Evolutionary conservation across 768 basidiomycete species (phyloP).

Genomic region (Suillus cothurnatus): DNA sequence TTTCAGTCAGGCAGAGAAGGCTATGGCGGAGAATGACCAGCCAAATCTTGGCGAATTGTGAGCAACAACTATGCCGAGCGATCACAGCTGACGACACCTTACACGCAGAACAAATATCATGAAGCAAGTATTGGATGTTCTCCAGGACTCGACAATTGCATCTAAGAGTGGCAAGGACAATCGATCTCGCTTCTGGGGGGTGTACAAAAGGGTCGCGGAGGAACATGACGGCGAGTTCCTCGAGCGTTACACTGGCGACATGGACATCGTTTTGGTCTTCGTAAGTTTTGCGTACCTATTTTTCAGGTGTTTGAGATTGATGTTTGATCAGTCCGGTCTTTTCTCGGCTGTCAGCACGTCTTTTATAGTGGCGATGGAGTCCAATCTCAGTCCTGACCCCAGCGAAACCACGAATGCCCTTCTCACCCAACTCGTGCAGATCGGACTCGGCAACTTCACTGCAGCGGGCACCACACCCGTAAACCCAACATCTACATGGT

Average conservation of each 20-base stretch:
- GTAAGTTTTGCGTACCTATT: conserved; percentile 9
- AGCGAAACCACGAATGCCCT: conserved; percentile 15
- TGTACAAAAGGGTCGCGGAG: conserved; percentile 16
- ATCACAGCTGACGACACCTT: neutral
- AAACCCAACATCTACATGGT: neutral
- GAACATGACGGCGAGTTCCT: conserved; percentile 20
- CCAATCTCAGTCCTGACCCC: conserved; percentile 13
- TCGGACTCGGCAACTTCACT: conserved; percentile 2
- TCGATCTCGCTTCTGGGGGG: no score
- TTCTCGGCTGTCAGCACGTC: no score
- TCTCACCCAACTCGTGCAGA: conserved; percentile 12
- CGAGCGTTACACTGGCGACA: conserved; percentile 17
- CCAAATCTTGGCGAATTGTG: neutral
- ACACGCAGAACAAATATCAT: neutral
- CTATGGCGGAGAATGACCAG: neutral
- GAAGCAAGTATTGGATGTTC: neutral
- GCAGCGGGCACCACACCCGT: neutral
- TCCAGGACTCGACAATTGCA: neutral
- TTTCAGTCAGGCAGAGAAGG: neutral
- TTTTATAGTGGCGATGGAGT: no score
- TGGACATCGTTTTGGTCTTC: conserved; percentile 24
- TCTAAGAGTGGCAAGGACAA: neutral
- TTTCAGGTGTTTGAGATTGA: neutral
- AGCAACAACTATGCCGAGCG: neutral
- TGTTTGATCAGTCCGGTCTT: conserved; percentile 12